Percentiles rank a stretch among this genome's conserved stretches.
These are phyloP conservation scores for Pleoardoris graminearum DNA, from an alignment of 2,329 filamentous ascomycete species.

Conservation along the genomic window DNA sequence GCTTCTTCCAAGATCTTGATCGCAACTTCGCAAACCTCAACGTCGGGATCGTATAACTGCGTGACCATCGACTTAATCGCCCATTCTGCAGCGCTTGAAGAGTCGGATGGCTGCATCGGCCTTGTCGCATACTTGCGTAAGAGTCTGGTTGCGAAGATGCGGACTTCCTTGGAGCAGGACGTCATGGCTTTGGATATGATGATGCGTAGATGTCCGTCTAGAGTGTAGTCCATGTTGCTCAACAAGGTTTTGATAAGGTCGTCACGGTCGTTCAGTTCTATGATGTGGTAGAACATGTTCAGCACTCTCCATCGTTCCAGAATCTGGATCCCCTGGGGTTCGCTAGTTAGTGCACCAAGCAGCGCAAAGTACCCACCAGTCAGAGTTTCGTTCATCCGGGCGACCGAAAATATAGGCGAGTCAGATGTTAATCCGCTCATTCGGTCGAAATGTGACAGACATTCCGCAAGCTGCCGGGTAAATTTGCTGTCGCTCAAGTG, in stretches of 20 bases:
- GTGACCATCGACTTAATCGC: conserved; percentile 97
- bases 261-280: conserved; percentile 86
- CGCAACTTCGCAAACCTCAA: conserved; percentile 93
- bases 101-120: conserved; percentile 49
- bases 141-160: conserved; percentile 85
- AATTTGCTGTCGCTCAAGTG: conserved; percentile 92
- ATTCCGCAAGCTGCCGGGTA: conserved; percentile 91
- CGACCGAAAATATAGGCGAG: conserved; percentile 84
- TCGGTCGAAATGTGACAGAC: conserved; percentile 90
- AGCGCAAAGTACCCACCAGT: conserved; percentile 94
- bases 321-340: conserved; percentile 81
- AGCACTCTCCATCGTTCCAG: conserved; percentile 97
- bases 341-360: conserved; percentile 82
- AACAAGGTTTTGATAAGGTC: conserved; percentile 89
- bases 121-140: conserved; percentile 82
- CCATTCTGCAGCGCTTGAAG: conserved; percentile 80
- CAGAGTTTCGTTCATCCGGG: conserved; percentile 82
- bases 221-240: conserved; percentile 87
- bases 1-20: conserved; percentile 98
- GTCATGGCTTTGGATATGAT: conserved; percentile 93
- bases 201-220: conserved; percentile 83
- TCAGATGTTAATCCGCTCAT: conserved; percentile 74
- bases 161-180: conserved; percentile 84
- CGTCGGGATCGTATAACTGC: conserved; percentile 94
- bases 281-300: conserved; percentile 99